Conservation (phyloP, 2,329 filamentous ascomycete genomes). For the Claviceps paspali region DNA sequence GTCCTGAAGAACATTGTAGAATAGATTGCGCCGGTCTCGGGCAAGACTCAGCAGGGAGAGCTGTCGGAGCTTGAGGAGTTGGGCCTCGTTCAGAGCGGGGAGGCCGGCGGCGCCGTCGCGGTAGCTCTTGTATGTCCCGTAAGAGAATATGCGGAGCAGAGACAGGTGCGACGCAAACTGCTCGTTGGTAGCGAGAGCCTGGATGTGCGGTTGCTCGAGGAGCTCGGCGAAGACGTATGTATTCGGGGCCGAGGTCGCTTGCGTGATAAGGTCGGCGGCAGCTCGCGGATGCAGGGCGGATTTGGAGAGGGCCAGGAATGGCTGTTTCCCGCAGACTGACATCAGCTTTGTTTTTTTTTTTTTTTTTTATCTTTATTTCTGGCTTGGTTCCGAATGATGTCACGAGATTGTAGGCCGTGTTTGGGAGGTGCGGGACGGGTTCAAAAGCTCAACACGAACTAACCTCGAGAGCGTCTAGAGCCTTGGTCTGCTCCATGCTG, state of each 20-base stretch:
- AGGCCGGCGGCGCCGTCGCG: constrained; percentile 29
- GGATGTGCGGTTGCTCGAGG: constrained; percentile 65
- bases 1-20: constrained; percentile 53
- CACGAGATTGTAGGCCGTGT: background rate
- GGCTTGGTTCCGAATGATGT: background rate
- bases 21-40: constrained; percentile 49
- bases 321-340: constrained; percentile 32
- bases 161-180: constrained; percentile 51
- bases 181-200: constrained; percentile 45
- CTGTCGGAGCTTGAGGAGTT: constrained; percentile 75
- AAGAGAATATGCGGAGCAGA: constrained; percentile 78
- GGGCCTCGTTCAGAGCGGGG: constrained; percentile 55
- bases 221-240: constrained; percentile 92
- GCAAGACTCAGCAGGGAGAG: constrained; percentile 77
- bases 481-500: constrained; percentile 59
- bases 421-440: no score
- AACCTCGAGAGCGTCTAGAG: constrained; percentile 49
- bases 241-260: constrained; percentile 77
- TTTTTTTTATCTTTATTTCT: no score
- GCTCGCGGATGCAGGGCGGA: constrained; percentile 72
- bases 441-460: background rate
- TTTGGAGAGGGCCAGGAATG: constrained; percentile 81
- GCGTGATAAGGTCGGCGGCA: constrained; percentile 69
- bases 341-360: background rate
- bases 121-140: constrained; percentile 79